Evolutionary conservation across 164 flowering plant species (phyloP).

Genomic region (Amborella trichopoda): DNA sequence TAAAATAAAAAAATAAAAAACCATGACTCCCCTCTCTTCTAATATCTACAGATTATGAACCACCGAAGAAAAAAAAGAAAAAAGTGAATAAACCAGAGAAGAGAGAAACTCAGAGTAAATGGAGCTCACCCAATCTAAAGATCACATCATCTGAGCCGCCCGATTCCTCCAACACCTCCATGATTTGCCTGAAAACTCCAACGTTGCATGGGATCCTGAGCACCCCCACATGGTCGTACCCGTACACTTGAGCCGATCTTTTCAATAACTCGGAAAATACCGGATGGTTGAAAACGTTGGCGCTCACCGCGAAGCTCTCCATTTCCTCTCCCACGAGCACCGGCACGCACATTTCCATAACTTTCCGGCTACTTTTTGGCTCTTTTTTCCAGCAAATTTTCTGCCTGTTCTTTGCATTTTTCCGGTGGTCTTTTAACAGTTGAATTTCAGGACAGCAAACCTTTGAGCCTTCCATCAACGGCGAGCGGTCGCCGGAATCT

Average conservation of each 20-base stretch:
- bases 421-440: no score
- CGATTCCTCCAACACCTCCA: slow-evolving; percentile 43
- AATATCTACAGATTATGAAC: no score
- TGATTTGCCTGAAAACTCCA: slow-evolving; percentile 51
- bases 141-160: no score
- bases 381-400: no score
- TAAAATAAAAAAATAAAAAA: no score
- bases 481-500: slow-evolving; percentile 3
- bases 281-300: slow-evolving; percentile 74
- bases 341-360: slow-evolving; percentile 73
- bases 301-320: slow-evolving; percentile 79
- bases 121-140: no score
- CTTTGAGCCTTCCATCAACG: slow-evolving; percentile 5
- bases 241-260: slow-evolving; percentile 86
- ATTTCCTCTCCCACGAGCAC: slow-evolving; percentile 92
- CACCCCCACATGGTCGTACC: slow-evolving; percentile 85
- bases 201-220: slow-evolving; percentile 79
- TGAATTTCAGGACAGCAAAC: slow-evolving; percentile 5
- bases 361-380: slow-evolving; percentile 9
- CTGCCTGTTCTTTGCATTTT: no score
- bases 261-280: slow-evolving; percentile 51
- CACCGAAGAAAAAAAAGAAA: no score
- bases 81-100: no score
- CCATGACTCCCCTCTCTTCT: no score
- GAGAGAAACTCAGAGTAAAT: no score